A percentile compares a stretch with the other conserved stretches of the same genome.
Conservation (phyloP, 352 stramenopile species). For the Globisporangium orthogonon region DNA sequence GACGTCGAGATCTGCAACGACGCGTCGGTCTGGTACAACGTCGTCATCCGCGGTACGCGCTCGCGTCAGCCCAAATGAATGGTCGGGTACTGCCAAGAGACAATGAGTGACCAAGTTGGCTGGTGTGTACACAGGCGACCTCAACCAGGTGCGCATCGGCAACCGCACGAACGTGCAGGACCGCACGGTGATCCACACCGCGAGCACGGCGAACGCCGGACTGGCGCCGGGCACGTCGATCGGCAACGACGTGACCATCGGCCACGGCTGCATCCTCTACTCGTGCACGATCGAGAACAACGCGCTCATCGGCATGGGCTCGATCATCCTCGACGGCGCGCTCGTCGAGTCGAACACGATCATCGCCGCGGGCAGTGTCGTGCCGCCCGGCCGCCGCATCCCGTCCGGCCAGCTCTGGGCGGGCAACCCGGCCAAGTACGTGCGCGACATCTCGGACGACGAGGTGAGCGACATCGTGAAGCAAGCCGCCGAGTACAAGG, state of each 20-base stretch:
- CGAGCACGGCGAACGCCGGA: constrained; percentile 69
- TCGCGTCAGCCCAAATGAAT: neutral
- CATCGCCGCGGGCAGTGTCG: constrained; percentile 92
- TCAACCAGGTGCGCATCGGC: constrained; percentile 92
- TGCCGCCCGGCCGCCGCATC: constrained; percentile 85
- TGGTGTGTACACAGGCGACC: constrained; percentile 37
- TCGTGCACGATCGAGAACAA: constrained; percentile 96
- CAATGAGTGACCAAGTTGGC: no score
- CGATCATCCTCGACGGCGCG: constrained; percentile 90
- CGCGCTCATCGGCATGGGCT: constrained; percentile 95
- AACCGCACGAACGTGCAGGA: constrained; percentile 97
- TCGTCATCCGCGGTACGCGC: constrained; percentile 84
- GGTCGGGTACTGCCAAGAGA: no score
- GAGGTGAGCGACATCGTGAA: constrained; percentile 88
- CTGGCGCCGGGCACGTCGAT: constrained; percentile 87
- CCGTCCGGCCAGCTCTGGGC: constrained; percentile 92
- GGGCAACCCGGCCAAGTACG: constrained; percentile 95
- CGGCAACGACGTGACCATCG: constrained; percentile 95
- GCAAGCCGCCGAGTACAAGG: constrained; percentile 82
- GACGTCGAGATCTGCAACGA: constrained; percentile 94
- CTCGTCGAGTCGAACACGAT: constrained; percentile 93
- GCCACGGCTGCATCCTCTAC: constrained; percentile 94
- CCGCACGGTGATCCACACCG: constrained; percentile 92
- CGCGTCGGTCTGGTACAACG: constrained; percentile 95
- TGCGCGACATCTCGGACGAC: constrained; percentile 90